Conservation (phyloP, 148 eudicot genomes). For the Amaranthus hypochondriacus region DNA sequence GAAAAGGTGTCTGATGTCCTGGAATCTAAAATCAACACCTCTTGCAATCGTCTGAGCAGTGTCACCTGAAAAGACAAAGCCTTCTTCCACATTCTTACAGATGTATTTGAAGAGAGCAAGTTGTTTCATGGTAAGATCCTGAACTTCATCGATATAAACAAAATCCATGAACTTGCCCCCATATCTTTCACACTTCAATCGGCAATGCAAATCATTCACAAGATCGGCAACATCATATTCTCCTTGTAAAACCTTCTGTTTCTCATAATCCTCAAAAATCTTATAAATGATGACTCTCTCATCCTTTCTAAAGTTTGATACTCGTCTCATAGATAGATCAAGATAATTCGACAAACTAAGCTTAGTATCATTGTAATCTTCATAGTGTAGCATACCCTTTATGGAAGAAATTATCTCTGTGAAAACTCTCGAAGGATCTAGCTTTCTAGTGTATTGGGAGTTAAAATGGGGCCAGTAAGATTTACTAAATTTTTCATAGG, state of each 20-base stretch:
- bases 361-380: slow-evolving; percentile 6
- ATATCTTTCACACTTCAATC: slow-evolving; percentile 36
- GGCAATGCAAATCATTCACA: slow-evolving; percentile 56
- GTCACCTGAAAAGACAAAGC: slow-evolving; percentile 73
- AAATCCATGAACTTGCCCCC: slow-evolving; percentile 58
- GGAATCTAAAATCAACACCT: slow-evolving; percentile 63
- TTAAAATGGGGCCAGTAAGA: slow-evolving; percentile 63
- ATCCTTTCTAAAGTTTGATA: slow-evolving; percentile 27
- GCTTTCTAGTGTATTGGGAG: slow-evolving; percentile 36
- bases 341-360: slow-evolving; percentile 22
- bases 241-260: slow-evolving; percentile 36
- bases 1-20: slow-evolving; percentile 51
- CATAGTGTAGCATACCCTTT: slow-evolving; percentile 31
- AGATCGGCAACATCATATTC: slow-evolving; percentile 69
- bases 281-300: slow-evolving; percentile 41
- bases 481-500: slow-evolving; percentile 36
- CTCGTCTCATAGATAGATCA: slow-evolving; percentile 22
- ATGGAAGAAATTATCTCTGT: slow-evolving; percentile 54
- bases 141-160: slow-evolving; percentile 77
- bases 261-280: slow-evolving; percentile 56
- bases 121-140: slow-evolving; percentile 69
- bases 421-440: slow-evolving; percentile 58
- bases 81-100: slow-evolving; percentile 59
- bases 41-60: slow-evolving; percentile 78
- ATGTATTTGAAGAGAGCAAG: slow-evolving; percentile 56